Percentiles rank a stretch among this genome's conserved stretches.
Evolutionary conservation across 2,329 filamentous ascomycete species (phyloP).

Genomic region (Colletotrichum orchidophilum): DNA sequence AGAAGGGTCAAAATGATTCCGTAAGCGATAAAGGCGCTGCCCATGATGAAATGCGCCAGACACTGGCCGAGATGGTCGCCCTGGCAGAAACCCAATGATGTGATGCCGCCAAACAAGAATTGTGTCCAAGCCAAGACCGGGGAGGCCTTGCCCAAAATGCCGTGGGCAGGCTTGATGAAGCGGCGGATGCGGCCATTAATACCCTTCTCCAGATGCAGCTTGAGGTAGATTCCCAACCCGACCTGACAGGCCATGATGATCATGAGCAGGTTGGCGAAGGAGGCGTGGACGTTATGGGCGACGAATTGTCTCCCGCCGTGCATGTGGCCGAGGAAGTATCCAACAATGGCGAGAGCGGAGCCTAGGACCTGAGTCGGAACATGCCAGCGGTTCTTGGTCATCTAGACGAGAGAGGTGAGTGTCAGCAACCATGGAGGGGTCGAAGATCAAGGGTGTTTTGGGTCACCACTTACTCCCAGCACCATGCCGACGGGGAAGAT

Average conservation of each 20-base stretch:
- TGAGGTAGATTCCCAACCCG: constrained; percentile 84
- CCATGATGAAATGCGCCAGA: constrained; percentile 98
- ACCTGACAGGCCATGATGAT: constrained; percentile 81
- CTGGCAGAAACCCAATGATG: constrained; percentile 89
- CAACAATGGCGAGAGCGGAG: constrained; percentile 79
- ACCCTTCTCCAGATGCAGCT: constrained; percentile 86
- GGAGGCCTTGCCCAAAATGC: constrained; percentile 85
- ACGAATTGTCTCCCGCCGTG: constrained; percentile 91
- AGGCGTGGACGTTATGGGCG: constrained; percentile 77
- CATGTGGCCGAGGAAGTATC: constrained; percentile 90
- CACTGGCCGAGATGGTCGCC: constrained; percentile 93
- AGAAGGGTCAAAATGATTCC: constrained; percentile 88
- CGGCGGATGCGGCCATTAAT: constrained; percentile 82
- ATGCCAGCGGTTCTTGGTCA: constrained; percentile 92
- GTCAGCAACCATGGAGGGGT: constrained; percentile 18
- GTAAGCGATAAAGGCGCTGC: constrained; percentile 93
- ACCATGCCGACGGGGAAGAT: constrained; percentile 97
- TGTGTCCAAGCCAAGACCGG: constrained; percentile 90
- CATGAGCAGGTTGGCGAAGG: constrained; percentile 84
- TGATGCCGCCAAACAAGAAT: constrained; percentile 96
- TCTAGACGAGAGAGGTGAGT: constrained; percentile 58
- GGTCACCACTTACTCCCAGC: constrained; percentile 72
- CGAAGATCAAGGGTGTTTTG: neutral
- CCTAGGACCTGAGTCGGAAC: constrained; percentile 85
- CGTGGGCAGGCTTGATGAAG: constrained; percentile 77